Base-by-base conservation (phyloP, 2,329 filamentous ascomycete species). In the Dactylellina haptotyla region DNA sequence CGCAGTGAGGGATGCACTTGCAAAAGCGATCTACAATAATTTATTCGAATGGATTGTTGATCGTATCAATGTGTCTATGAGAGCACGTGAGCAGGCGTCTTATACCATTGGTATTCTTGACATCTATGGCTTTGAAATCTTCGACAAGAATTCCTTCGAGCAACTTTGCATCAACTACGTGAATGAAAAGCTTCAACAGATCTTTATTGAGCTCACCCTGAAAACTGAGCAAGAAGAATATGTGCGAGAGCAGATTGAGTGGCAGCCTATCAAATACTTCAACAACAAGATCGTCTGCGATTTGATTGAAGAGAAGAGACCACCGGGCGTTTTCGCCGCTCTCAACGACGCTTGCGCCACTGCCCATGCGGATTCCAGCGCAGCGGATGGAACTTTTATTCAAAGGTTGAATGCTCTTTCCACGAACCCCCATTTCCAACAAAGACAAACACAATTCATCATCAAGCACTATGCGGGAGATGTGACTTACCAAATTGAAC, bases 161-260 rank as follows among this genome's bases (percentile, higher is more conserved):
- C 95, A 99, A 81, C 98, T 99, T 83, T 99, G 95, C 83, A 99
- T 99, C 87, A 99, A 99, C 83, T 99, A 99, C 79, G 95, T 95
- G 82, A 99, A 99, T 82, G 95, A 99, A 83, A 99, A 99, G 83
- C 84, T 99, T 63, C 95, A 99, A 81, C 95, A 99, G 81, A 94
- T 98, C 81, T 99, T 99, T 85, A 99, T 99, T 82, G 92, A 96
- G 80, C 95, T 99, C 79, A 95, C 99, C 32, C 98, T 99, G 87
- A 97, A 98, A 82, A 87, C 99, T 18, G 95, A 99, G 81, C 95
- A 99, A 81, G 95, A 99, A 80, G 95, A 99, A 82, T 99, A 99
- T 80, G 87, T 97, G 37, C 88, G 90, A 63, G 95, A 99, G 82
- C 86, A 98, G 83, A 99, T 99, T 76, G 93, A 98, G 82, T 99